These are phyloP conservation scores for Kluyveromyces lactis DNA, from an alignment of 805 yeast species.

Conservation along the genomic window DNA sequence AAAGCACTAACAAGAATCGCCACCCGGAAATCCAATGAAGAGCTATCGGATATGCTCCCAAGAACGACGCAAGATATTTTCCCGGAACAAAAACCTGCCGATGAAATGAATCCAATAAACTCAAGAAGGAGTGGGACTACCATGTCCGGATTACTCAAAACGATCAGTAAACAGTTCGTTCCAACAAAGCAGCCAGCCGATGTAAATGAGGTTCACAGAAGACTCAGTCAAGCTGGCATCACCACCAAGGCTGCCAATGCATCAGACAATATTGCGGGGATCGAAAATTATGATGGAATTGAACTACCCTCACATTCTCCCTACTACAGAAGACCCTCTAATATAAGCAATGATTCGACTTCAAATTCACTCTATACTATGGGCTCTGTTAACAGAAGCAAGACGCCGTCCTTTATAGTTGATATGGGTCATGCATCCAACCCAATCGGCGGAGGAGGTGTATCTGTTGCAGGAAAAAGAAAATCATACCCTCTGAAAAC, in stretches of 20 bases:
- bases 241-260: slow-evolving; percentile 35
- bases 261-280: slow-evolving; percentile 40
- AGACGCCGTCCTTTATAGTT: neutral
- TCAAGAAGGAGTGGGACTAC: neutral
- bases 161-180: slow-evolving; percentile 15
- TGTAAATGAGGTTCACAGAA: slow-evolving; percentile 24
- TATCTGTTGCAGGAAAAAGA: slow-evolving; percentile 2
- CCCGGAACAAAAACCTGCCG: slow-evolving; percentile 7
- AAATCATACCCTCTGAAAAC: neutral
- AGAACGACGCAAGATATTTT: slow-evolving; percentile 22
- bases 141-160: slow-evolving; percentile 8
- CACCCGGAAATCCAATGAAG: slow-evolving; percentile 5
- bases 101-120: neutral
- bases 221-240: slow-evolving; percentile 32
- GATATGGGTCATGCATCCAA: neutral
- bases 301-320: slow-evolving; percentile 9
- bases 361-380: neutral
- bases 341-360: neutral
- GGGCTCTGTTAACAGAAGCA: neutral
- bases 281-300: slow-evolving; percentile 23
- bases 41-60: slow-evolving; percentile 9
- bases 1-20: slow-evolving; percentile 23
- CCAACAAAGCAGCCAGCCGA: slow-evolving; percentile 16
- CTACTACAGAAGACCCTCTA: neutral
- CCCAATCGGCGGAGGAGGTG: neutral